Conservation (phyloP, 208 protist species). For the Trypanosoma grayi region DNA sequence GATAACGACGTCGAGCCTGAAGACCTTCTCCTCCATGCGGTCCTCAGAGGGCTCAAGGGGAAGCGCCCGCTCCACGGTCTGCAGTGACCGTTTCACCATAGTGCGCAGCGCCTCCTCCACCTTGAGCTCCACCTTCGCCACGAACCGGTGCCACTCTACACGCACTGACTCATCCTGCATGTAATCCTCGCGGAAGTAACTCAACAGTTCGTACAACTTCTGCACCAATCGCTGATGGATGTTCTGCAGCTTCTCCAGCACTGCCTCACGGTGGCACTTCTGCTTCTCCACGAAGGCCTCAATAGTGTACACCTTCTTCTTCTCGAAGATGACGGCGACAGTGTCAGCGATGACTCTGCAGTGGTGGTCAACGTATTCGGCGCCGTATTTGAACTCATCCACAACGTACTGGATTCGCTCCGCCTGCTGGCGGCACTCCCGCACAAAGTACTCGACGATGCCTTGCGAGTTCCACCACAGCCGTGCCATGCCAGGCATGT, state of each 20-base stretch:
- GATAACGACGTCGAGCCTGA: constrained; percentile 94
- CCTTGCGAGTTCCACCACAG: constrained; percentile 94
- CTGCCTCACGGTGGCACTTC: constrained; percentile 63
- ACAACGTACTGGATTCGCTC: constrained; percentile 88
- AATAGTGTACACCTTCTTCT: constrained; percentile 92
- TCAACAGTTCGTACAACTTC: constrained; percentile 80
- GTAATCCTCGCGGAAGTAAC: constrained; percentile 94
- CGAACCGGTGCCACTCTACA: constrained; percentile 90
- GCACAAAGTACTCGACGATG: constrained; percentile 95
- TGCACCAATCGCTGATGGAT: constrained; percentile 85
- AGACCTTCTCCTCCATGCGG: constrained; percentile 89
- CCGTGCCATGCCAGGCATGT: constrained; percentile 91
- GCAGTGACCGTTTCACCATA: constrained; percentile 95
- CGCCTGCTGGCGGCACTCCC: constrained; percentile 88
- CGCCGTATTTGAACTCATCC: constrained; percentile 93
- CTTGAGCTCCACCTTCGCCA: constrained; percentile 91
- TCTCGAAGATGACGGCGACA: constrained; percentile 93
- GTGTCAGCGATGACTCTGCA: constrained; percentile 92
- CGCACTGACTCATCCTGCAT: constrained; percentile 68
- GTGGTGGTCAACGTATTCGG: constrained; percentile 81
- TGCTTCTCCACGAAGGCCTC: constrained; percentile 89
- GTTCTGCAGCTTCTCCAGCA: constrained; percentile 70
- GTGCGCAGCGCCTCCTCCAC: constrained; percentile 94
- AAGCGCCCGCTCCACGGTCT: constrained; percentile 87
- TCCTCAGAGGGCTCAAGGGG: constrained; percentile 90